These are phyloP conservation scores for Phytopythium boreale DNA, from an alignment of 352 stramenopile genomes.

Conservation along the genomic window DNA sequence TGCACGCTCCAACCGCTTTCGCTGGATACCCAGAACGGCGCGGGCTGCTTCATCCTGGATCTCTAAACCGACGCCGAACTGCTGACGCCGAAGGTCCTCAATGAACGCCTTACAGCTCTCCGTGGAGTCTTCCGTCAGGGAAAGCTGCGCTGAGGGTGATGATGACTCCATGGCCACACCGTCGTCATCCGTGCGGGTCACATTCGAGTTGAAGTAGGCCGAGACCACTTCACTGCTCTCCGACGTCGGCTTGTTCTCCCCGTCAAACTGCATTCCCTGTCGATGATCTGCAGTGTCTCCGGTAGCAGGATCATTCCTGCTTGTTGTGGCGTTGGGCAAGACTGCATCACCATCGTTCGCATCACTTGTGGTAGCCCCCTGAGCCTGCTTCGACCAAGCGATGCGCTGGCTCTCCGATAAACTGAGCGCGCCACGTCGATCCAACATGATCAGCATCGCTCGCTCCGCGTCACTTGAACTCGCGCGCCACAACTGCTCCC, in stretches of 20 bases:
- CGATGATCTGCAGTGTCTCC: not conserved
- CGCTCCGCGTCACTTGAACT: conserved; percentile 3
- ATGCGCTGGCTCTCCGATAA: not conserved
- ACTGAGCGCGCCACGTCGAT: not conserved
- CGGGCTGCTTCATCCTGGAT: conserved; percentile 57
- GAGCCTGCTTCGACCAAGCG: not conserved
- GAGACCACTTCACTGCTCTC: not conserved
- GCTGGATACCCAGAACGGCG: conserved; percentile 63
- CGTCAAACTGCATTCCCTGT: not conserved
- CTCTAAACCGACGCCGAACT: conserved; percentile 77
- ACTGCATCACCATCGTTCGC: not conserved
- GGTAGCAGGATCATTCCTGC: not conserved
- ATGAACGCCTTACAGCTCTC: conserved; percentile 50
- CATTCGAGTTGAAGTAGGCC: not conserved
- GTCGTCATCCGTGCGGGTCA: too few relatives aligned
- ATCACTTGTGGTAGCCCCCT: not conserved
- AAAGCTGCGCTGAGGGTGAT: not conserved
- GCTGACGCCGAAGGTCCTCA: conserved; percentile 52
- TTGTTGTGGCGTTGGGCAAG: not conserved
- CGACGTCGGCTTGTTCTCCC: not conserved
- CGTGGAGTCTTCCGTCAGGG: not conserved
- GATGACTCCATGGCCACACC: not conserved
- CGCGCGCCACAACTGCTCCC: not conserved
- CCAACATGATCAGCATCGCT: conserved; percentile 4
- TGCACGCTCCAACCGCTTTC: conserved; percentile 73